Base-by-base conservation (phyloP, 768 basidiomycete species). In the Chalciporus piperatus region DNA sequence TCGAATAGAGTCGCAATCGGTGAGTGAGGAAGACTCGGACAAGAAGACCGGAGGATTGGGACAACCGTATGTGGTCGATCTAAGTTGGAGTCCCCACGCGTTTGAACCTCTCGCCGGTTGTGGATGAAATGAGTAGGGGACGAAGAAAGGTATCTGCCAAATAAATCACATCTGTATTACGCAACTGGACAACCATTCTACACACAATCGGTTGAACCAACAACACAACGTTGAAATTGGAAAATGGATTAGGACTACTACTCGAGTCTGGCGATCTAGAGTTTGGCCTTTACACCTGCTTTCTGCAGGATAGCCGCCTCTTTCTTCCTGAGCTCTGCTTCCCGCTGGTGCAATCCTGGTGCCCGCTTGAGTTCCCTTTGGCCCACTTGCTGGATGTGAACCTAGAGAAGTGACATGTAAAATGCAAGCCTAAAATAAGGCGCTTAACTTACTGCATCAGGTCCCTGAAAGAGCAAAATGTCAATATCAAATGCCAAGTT, bases 331-430 rank as follows among this genome's bases (percentile, higher is more conserved):
- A 78, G 63, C 52, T 81, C 83, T 12, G 72, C 73, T 6, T 77
- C 71, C 53, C 79, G 81, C 63, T 78, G 74, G 22, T 69, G 76
- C 3, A 97, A 71, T 12, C 55, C 76, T 1, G 81, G 79, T 1
- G 85, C 91, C 22, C 92, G 84, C 72, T 81, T 88, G 57, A 98
- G 75, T 71, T 98, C 96, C 41, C 85, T 76, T 63, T 87, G 87
- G 9, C 95, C 96, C 40, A 98, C 89, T 72, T 98, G 95, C 67
- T 95, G 92, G 46, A 97, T 87, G 71, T 98, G 95, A 3, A 97
- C 92, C 80, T 91, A 70, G 38, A 70, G 56, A 17, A 54, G 41
- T n/a, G 49, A 20, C 5, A 7, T 30, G 22, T 6, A 46, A 38
- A 51, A 41, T 25, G 30, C 27, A 7, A 11, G 22, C 14, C 17